Evolutionary conservation across 192 early-diverging fungal species (phyloP).

Genomic region (Coemansia guatemalensis): DNA sequence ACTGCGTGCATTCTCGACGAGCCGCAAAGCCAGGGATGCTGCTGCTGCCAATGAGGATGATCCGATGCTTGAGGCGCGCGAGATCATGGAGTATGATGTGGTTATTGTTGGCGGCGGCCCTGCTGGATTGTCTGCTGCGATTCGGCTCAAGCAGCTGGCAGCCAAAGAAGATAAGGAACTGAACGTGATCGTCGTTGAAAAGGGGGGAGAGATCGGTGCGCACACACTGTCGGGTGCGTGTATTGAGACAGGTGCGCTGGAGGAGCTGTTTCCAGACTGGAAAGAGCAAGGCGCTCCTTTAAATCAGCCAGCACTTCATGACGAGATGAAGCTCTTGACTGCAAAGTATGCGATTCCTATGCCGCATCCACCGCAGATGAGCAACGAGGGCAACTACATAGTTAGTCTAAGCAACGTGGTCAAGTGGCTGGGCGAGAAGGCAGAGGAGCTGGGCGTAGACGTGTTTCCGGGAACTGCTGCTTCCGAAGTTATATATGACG

Average conservation of each 20-base stretch:
- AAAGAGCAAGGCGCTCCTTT: conserved; percentile 93
- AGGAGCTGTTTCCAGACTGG: conserved; percentile 98
- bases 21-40: conserved; percentile 18
- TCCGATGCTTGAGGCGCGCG: conserved; percentile 59
- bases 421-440: conserved; percentile 95
- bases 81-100: conserved; percentile 89
- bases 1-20: conserved; percentile 10
- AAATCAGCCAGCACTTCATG: conserved; percentile 77
- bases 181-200: conserved; percentile 90
- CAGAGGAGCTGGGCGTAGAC: conserved; percentile 94
- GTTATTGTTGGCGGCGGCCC: conserved; percentile 96
- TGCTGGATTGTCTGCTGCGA: conserved; percentile 92
- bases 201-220: conserved; percentile 90
- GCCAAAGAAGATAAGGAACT: conserved; percentile 77
- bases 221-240: conserved; percentile 97
- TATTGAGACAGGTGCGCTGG: conserved; percentile 84
- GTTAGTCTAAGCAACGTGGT: conserved; percentile 92
- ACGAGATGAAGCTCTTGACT: conserved; percentile 87
- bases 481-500: conserved; percentile 87
- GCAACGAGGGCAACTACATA: conserved; percentile 97
- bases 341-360: conserved; percentile 74
- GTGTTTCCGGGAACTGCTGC: conserved; percentile 92
- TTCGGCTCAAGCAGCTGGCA: conserved; percentile 90
- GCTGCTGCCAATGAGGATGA: conserved; percentile 34
- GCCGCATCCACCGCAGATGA: conserved; percentile 92